A percentile compares a stretch with the other conserved stretches of the same genome.
Evolutionary conservation across 208 protist genomes (phyloP).

Genomic region (Wallacemonas sp.): DNA sequence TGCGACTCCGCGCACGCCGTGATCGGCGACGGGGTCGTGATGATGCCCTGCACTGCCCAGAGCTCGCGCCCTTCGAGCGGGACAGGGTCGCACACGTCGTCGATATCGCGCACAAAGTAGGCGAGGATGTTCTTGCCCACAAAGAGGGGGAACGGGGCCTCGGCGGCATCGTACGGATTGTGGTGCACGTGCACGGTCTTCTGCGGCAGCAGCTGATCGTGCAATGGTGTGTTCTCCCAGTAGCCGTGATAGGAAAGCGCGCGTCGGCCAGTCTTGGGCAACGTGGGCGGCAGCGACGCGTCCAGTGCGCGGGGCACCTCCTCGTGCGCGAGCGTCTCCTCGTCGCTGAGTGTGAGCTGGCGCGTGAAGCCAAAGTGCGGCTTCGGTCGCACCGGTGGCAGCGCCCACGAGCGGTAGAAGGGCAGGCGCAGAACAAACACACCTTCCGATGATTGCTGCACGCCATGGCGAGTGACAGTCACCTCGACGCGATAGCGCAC

Average conservation of each 20-base stretch:
- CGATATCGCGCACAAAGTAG: constrained; percentile 72
- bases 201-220: constrained; percentile 58
- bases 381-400: constrained; percentile 25
- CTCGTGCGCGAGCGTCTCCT: constrained; percentile 30
- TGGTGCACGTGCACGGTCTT: constrained; percentile 26
- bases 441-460: constrained; percentile 16
- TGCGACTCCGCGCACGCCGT: constrained; percentile 59
- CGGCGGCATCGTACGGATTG: constrained; percentile 39
- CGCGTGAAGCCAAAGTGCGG: constrained; percentile 79
- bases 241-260: constrained; percentile 53
- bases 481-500: constrained; percentile 48
- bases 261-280: too few relatives aligned
- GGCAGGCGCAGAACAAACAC: constrained; percentile 67
- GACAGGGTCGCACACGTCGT: constrained; percentile 78
- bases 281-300: too few relatives aligned
- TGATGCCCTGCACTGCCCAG: constrained; percentile 74
- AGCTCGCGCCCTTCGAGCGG: constrained; percentile 63
- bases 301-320: constrained; percentile 51
- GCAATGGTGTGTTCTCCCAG: constrained; percentile 61
- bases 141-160: constrained; percentile 42
- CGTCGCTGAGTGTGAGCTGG: constrained; percentile 30
- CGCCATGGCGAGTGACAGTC: constrained; percentile 16
- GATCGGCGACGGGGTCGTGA: constrained; percentile 32
- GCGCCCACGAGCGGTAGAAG: constrained; percentile 42
- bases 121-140: constrained; percentile 67